Conservation (phyloP, 2,329 filamentous ascomycete species). For the Fusarium coffeatum region DNA sequence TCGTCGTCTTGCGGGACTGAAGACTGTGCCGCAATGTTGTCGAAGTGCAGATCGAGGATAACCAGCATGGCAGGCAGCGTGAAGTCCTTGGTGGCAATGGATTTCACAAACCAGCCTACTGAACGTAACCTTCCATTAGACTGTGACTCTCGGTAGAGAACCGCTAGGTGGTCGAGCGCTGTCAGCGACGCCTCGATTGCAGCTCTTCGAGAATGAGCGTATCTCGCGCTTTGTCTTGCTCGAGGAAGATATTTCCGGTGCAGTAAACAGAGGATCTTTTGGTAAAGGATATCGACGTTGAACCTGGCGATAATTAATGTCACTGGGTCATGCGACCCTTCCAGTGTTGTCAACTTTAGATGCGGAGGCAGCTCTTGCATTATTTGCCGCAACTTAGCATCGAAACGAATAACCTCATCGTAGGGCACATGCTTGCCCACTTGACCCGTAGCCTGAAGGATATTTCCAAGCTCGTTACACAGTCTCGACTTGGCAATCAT, state of each 20-base stretch:
- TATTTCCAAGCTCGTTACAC: conserved; percentile 75
- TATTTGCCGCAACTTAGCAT: conserved; percentile 70
- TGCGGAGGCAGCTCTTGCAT: conserved; percentile 80
- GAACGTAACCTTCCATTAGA: conserved; percentile 76
- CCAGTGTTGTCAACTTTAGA: conserved; percentile 78
- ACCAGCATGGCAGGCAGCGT: conserved; percentile 87
- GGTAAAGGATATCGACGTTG: conserved; percentile 84
- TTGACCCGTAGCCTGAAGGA: conserved; percentile 72
- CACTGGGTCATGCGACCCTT: conserved; percentile 82
- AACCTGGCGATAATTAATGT: conserved; percentile 88
- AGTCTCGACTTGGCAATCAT: conserved; percentile 80
- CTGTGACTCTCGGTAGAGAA: conserved; percentile 79
- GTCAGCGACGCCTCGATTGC: conserved; percentile 90
- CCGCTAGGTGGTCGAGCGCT: conserved; percentile 80
- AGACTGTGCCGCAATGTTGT: conserved; percentile 61
- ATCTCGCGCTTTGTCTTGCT: conserved; percentile 81
- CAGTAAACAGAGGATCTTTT: conserved; percentile 88
- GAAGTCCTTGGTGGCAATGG: conserved; percentile 86
- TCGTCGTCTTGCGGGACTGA: conserved; percentile 56
- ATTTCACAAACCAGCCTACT: conserved; percentile 82
- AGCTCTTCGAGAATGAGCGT: conserved; percentile 83
- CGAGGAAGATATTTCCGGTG: conserved; percentile 88
- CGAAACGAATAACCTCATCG: conserved; percentile 72
- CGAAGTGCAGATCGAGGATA: conserved; percentile 82
- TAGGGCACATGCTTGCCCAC: conserved; percentile 68